Base-by-base conservation (phyloP, 208 protist species). In the Leishmania braziliensis region DNA sequence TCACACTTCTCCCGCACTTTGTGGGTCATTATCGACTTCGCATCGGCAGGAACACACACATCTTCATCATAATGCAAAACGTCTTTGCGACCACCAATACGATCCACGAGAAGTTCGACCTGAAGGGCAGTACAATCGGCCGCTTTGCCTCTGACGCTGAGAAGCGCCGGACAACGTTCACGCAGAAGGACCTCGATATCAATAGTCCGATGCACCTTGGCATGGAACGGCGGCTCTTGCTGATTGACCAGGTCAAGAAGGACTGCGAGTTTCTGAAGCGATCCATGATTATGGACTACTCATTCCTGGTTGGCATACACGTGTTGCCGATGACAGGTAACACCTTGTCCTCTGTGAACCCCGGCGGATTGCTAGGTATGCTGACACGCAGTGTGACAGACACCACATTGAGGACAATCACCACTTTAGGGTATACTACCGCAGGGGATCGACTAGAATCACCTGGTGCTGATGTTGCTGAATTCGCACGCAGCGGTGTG, bases 11-110 rank as follows among this genome's bases (percentile, higher is more conserved):
- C 62, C 93, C 94, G 3, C 93, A 97, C 84, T 98, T 98, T 90
- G 95, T 97, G 14, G 96, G 95, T 10, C 93, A 98, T 68, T 90
- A 98, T 82, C 87, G 88, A 16, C 82, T 99, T 5, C 79, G 80
- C 62, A 88, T 96, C 71, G 93, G 86, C 33, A 78, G 72, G 43
- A 84, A 92, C 54, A 94, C 93, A 79, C 87, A 93, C 72, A 92
- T 91, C 77, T 92, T 98, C 74, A 90, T 98, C 72, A 93, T 98
- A 62, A 99, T 99, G 97, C 91, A 97, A 75, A 99, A 99, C 87
- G 93, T 99, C 14, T 98, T 99, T 83, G 93, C 92, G 3, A 98
- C 96, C 46, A 90, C 89, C 16, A 93, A 94, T 78, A 92, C 89
- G 14, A 98, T 99, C 75, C 90, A 98, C 79, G 91, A 96, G 70